These are phyloP conservation scores for Colletotrichum sp. DNA, from an alignment of 2,329 filamentous ascomycete genomes.

Conservation along the genomic window DNA sequence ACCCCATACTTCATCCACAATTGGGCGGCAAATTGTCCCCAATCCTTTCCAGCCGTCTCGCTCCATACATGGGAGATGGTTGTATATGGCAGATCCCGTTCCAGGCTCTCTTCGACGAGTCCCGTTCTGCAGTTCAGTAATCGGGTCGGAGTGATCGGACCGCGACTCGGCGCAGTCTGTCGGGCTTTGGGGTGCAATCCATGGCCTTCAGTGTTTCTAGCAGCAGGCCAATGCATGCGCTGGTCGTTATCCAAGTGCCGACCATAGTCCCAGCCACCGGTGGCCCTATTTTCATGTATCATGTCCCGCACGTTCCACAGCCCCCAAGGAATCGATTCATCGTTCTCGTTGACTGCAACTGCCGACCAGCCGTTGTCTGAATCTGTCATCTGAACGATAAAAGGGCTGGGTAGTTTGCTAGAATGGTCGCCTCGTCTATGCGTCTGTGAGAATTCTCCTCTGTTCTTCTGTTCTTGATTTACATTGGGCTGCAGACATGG, in stretches of 20 bases:
- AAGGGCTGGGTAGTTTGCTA: accelerated
- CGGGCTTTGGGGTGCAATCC: background rate
- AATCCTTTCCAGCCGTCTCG: background rate
- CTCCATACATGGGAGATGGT: background rate
- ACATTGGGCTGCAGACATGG: accelerated
- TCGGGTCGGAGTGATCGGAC: background rate
- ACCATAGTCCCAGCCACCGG: background rate
- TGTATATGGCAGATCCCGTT: background rate
- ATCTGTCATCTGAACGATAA: background rate
- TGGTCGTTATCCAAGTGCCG: background rate
- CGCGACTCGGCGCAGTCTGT: background rate
- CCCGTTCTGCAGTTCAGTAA: background rate
- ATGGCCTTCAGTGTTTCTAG: background rate
- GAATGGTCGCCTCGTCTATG: background rate
- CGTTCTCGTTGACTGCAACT: background rate
- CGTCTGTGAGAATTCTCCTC: accelerated
- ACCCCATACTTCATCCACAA: background rate
- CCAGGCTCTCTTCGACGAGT: background rate
- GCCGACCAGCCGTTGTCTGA: background rate
- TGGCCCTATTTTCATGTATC: background rate
- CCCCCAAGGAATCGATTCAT: background rate
- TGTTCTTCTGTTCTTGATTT: background rate
- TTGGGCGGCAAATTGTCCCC: background rate
- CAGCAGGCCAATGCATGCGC: background rate
- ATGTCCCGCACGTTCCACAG: background rate